phyloP scores from a whole-genome alignment of 176 grass and related monocot genomes.

The Elymus sibiricus region DNA sequence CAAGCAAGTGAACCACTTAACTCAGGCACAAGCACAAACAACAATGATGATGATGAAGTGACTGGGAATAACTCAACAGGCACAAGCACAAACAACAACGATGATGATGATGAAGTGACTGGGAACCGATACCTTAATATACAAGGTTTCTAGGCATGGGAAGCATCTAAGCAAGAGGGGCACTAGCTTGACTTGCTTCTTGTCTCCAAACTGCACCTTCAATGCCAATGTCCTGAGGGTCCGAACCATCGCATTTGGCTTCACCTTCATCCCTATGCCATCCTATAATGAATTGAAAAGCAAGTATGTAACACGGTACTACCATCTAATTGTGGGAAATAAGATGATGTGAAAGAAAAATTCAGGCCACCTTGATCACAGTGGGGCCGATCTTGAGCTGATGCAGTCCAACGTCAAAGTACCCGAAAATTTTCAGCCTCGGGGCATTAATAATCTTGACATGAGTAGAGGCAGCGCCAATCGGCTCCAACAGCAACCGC shows the following conservation, averaged over 20 bases:
- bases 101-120: background rate
- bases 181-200: slow-evolving; percentile 51
- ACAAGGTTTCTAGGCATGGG: slow-evolving; percentile 49
- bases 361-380: slow-evolving; percentile 39
- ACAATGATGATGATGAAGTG: background rate
- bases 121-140: slow-evolving; percentile 35
- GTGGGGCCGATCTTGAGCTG: slow-evolving; percentile 44
- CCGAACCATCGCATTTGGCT: slow-evolving; percentile 34
- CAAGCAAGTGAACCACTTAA: slow-evolving; percentile 5
- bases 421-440: slow-evolving; percentile 40
- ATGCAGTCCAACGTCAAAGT: slow-evolving; percentile 42
- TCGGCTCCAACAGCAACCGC: slow-evolving; percentile 34
- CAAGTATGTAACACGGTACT: background rate
- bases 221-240: slow-evolving; percentile 43
- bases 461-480: slow-evolving; percentile 19
- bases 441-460: slow-evolving; percentile 45
- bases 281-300: slow-evolving; percentile 29
- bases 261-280: slow-evolving; percentile 36
- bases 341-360: background rate
- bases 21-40: background rate
- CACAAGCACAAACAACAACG: background rate
- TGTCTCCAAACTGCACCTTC: slow-evolving; percentile 36
- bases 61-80: background rate
- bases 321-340: background rate
- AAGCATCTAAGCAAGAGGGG: slow-evolving; percentile 49